Percentiles rank a stretch among this genome's conserved stretches.
These are phyloP conservation scores for Cymbopogon flexuosus DNA, from an alignment of 202 grass and related monocot species.

Conservation along the genomic window DNA sequence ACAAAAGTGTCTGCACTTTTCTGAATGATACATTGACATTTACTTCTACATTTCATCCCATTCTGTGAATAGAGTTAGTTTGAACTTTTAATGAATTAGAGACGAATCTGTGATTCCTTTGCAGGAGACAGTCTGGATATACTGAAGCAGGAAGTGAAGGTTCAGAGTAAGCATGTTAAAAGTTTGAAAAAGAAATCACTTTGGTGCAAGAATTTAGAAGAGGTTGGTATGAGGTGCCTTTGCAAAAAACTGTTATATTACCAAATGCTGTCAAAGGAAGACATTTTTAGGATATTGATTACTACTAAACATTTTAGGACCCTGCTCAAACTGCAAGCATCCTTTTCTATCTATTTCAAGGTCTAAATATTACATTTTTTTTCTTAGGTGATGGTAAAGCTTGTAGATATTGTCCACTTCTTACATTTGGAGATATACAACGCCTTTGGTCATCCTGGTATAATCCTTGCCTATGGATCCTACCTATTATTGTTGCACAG, in stretches of 20 bases:
- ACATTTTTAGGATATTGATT: constrained; percentile 11
- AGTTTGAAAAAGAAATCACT: constrained; percentile 79
- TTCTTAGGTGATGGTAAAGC: constrained; percentile 77
- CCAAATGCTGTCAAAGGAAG: constrained; percentile 8
- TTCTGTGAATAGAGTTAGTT: not conserved
- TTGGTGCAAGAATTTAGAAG: constrained; percentile 93
- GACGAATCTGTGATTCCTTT: constrained; percentile 29
- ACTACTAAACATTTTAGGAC: constrained; percentile 11
- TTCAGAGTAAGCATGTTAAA: constrained; percentile 84
- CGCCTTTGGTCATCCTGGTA: constrained; percentile 72
- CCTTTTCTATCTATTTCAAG: constrained; percentile 6
- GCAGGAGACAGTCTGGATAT: constrained; percentile 80
- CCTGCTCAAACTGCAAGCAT: not conserved
- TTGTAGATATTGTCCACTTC: constrained; percentile 86
- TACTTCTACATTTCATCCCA: not conserved
- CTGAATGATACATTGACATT: not conserved
- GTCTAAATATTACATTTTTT: constrained; percentile 18
- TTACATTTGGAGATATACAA: constrained; percentile 73
- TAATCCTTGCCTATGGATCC: constrained; percentile 31
- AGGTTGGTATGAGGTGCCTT: constrained; percentile 50
- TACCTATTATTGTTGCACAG: constrained; percentile 3
- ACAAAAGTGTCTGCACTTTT: not conserved
- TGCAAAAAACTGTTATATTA: constrained; percentile 29
- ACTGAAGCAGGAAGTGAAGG: constrained; percentile 80
- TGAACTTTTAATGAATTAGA: constrained; percentile 5